Evolutionary conservation across 768 basidiomycete genomes (phyloP).

Genomic region (Dioszegia hungarica): DNA sequence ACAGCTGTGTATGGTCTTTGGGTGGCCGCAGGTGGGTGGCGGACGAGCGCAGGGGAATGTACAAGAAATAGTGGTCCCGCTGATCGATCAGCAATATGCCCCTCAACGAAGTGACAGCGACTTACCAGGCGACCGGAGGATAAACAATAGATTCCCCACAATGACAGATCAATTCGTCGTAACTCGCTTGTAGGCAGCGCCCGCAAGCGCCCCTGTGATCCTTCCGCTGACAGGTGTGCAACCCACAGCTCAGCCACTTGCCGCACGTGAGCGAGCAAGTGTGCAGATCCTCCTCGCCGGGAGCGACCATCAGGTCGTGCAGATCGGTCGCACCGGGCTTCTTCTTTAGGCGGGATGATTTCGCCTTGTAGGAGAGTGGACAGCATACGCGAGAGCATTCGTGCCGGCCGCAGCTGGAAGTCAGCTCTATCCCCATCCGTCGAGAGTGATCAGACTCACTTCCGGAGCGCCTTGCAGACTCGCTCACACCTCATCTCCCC

Average conservation of each 20-base stretch:
- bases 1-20: constrained; percentile 69
- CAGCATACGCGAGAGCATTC: constrained; percentile 82
- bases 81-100: neutral
- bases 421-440: neutral
- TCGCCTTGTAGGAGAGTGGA: constrained; percentile 69
- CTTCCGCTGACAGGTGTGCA: constrained; percentile 68
- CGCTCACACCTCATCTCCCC: constrained; percentile 72
- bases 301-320: constrained; percentile 53
- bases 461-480: constrained; percentile 68
- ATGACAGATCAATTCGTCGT: constrained; percentile 68
- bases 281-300: constrained; percentile 56
- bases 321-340: constrained; percentile 47
- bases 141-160: constrained; percentile 12
- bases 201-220: constrained; percentile 82
- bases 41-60: constrained; percentile 71
- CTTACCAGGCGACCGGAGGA: constrained; percentile 68
- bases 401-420: constrained; percentile 67
- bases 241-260: constrained; percentile 63
- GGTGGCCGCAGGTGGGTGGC: constrained; percentile 74
- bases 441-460: constrained; percentile 35
- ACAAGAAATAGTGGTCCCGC: constrained; percentile 59
- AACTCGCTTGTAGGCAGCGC: constrained; percentile 78
- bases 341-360: constrained; percentile 52
- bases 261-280: constrained; percentile 78
- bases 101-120: constrained; percentile 31